phyloP scores from a whole-genome alignment of 306 rosid genomes.

The Cicer bijugum region DNA sequence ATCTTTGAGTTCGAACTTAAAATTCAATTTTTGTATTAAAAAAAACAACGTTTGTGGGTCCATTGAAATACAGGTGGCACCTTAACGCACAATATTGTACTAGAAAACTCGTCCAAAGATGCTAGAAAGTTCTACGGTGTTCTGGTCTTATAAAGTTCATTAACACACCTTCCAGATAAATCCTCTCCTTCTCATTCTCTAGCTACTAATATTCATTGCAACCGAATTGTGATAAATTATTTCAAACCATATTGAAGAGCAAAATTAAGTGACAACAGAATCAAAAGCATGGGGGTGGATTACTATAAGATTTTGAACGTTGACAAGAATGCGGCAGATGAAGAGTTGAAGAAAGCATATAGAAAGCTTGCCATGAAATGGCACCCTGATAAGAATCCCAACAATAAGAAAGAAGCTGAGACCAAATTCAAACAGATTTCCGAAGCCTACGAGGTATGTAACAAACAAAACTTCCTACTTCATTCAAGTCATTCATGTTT shows the following conservation, averaged over 20 bases:
- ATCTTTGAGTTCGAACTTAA: too few relatives aligned
- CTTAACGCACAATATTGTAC: not conserved
- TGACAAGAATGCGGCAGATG: constrained; percentile 71
- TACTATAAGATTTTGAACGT: constrained; percentile 80
- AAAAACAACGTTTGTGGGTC: not conserved
- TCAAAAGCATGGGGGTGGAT: constrained; percentile 69
- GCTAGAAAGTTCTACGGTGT: constrained; percentile 66
- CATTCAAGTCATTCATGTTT: not conserved
- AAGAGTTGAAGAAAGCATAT: constrained; percentile 85
- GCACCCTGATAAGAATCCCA: constrained; percentile 92
- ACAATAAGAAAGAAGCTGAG: constrained; percentile 81
- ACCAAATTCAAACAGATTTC: constrained; percentile 81
- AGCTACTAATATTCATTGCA: not conserved
- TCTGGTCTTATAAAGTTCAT: constrained; percentile 47
- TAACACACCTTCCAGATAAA: constrained; percentile 45
- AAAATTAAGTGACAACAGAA: too few relatives aligned
- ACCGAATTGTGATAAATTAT: not conserved
- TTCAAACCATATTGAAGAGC: not conserved
- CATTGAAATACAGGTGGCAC: constrained; percentile 31
- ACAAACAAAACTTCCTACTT: not conserved
- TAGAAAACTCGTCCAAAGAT: not conserved
- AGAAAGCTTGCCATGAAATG: constrained; percentile 94
- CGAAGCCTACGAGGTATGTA: constrained; percentile 80
- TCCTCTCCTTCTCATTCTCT: constrained; percentile 38
- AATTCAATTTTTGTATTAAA: too few relatives aligned